Base-by-base conservation (phyloP, 2,329 filamentous ascomycete species). In the Claviceps lovelessii region DNA sequence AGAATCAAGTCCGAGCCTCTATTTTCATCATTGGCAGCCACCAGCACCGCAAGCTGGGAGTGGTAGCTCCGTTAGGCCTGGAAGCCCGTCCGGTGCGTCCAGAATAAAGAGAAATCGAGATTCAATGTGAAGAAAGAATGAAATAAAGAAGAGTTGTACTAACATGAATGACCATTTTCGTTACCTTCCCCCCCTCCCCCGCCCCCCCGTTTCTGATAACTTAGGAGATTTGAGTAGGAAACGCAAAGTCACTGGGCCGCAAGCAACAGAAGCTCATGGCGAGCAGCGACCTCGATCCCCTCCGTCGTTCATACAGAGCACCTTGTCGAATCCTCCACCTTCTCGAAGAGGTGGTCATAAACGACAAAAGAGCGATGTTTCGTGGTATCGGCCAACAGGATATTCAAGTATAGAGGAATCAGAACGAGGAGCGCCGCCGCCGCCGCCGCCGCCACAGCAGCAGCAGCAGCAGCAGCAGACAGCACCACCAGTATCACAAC, bases 11-110 rank as follows among this genome's bases (percentile, higher is more conserved):
- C 83, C 85, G 0, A 86, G 84, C 28, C 86, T 95, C 50, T 93
- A 88, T 68, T 95, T 95, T 67, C 88, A 95, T 65, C 88, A 95
- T 66, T 95, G 90, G 89, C 86, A 91, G 57, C 90, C 90, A 49
- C 90, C 90, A 15, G 79, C 76, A 28, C 79, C 81, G 58, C 78
- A 86, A 68, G 53, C 53, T 19, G 74, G 76, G 59, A 76, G 78
- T 57, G 72, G 76, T 57, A 72, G 76, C 66, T 75, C 78, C 55
- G 81, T 82, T 63, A 83, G 86, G 66, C 85, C 86, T 57, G 80
- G 79, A 63, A 86, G 85, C 58, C 85, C 87, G 64, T 84, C 86
- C 73, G 83, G 85, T 81, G 85, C 81, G 82, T 81, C 75, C 69
- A 79, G 73, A 66, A 69, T 68, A 65, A 77, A 76, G 69, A 72